Conservation (phyloP, 192 early-diverging fungal genomes). For the Umbelopsis sp. region DNA sequence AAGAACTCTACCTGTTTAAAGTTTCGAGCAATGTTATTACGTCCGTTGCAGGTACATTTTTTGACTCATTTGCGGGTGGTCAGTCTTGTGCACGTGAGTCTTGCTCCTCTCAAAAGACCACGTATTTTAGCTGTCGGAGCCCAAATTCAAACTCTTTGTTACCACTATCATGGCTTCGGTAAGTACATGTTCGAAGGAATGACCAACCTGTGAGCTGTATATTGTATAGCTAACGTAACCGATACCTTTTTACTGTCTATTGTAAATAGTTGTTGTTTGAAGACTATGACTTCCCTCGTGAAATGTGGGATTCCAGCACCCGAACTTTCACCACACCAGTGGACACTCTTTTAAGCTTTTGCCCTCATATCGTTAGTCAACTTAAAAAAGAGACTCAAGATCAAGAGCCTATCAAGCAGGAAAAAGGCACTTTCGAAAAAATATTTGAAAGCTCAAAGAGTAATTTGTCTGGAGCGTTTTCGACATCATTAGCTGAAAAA, state of each 20-base stretch:
- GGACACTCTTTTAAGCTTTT: slow-evolving; percentile 49
- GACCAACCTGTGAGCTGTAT: neutral
- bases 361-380: slow-evolving; percentile 52
- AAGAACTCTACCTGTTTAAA: neutral
- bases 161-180: slow-evolving; percentile 5
- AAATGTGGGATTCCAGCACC: slow-evolving; percentile 49
- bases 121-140: neutral
- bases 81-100: too few relatives aligned
- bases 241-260: neutral
- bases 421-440: slow-evolving; percentile 11
- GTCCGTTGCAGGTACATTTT: too few relatives aligned
- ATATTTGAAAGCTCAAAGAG: slow-evolving; percentile 2
- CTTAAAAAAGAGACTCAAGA: slow-evolving; percentile 44
- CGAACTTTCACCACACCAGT: slow-evolving; percentile 49
- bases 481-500: neutral
- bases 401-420: slow-evolving; percentile 42
- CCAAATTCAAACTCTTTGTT: neutral
- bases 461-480: neutral
- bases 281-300: slow-evolving; percentile 51
- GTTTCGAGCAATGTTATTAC: neutral
- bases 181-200: neutral
- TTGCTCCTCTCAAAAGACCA: neutral
- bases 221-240: neutral
- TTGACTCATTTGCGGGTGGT: too few relatives aligned
- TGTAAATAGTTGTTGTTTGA: slow-evolving; percentile 44